Conservation (phyloP, 2,329 filamentous ascomycete genomes). For the Botrytis squamosa region DNA sequence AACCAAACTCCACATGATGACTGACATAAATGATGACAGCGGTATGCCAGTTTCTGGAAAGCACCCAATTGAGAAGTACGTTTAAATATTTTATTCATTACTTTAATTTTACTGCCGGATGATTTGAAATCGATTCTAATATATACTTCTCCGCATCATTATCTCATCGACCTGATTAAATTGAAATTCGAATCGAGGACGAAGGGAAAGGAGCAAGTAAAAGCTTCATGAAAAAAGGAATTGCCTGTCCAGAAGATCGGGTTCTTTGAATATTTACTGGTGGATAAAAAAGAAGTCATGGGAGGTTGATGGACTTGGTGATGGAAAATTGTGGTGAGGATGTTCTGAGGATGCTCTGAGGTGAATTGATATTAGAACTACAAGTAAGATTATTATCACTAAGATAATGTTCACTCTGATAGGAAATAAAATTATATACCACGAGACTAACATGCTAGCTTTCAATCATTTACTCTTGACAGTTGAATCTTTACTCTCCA, state of each 20-base stretch:
- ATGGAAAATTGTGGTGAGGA: neutral
- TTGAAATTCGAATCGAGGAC: neutral
- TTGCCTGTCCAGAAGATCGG: neutral
- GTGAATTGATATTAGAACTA: no score
- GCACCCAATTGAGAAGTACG: accelerated
- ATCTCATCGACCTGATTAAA: neutral
- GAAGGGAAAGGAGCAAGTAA: neutral
- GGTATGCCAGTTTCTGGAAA: neutral
- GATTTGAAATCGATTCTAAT: neutral
- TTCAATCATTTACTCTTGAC: neutral
- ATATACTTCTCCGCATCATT: neutral
- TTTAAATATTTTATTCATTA: neutral
- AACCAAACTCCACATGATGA: neutral
- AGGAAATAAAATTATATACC: no score
- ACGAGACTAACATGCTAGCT: neutral
- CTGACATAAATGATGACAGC: neutral
- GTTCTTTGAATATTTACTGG: neutral
- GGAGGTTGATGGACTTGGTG: no score
- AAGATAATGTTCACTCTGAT: no score
- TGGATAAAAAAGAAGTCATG: neutral
- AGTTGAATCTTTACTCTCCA: neutral
- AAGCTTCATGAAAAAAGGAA: neutral
- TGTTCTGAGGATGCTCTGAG: neutral
- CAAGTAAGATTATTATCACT: no score
- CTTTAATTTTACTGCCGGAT: neutral